phyloP scores from a whole-genome alignment of 1,284 basidiomycete species.

The Wolfiporia cocos region DNA sequence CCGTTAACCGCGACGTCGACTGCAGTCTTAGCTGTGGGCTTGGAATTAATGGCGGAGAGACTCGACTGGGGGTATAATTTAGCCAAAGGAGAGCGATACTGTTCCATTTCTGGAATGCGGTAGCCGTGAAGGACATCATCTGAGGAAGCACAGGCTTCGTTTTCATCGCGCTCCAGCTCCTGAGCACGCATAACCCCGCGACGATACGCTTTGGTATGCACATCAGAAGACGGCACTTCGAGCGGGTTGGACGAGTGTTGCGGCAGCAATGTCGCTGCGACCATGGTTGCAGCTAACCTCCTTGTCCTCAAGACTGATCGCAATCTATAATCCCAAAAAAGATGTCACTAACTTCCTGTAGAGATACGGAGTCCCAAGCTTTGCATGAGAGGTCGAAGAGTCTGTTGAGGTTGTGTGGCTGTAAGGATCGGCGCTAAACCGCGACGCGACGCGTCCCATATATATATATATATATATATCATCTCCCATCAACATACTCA shows the following conservation, averaged over 20 bases:
- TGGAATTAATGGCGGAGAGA: constrained; percentile 8
- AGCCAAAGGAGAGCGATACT: constrained; percentile 53
- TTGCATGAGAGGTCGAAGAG: too few species aligned
- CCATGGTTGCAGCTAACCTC: constrained; percentile 18
- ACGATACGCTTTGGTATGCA: constrained; percentile 42
- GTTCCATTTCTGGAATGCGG: constrained; percentile 33
- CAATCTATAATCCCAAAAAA: too few species aligned
- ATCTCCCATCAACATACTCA: too few species aligned
- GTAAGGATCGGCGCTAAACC: too few species aligned
- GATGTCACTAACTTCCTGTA: too few species aligned
- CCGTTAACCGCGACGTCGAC: constrained; percentile 27
- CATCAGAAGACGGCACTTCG: constrained; percentile 62
- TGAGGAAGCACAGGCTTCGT: constrained; percentile 33
- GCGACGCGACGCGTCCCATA: too few species aligned
- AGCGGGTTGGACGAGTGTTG: constrained; percentile 77
- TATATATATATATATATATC: too few species aligned
- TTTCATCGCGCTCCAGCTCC: constrained; percentile 14
- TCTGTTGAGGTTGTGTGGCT: too few species aligned
- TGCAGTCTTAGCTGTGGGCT: neutral
- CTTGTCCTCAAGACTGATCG: neutral
- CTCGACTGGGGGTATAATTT: constrained; percentile 28
- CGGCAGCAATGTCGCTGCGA: constrained; percentile 40
- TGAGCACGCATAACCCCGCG: constrained; percentile 17
- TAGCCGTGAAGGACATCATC: constrained; percentile 44
- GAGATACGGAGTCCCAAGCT: too few species aligned